A percentile compares a stretch with the other conserved stretches of the same genome.
Conservation (phyloP, 1,139 yeast genomes). For the Yamadazyma epiphylla region DNA sequence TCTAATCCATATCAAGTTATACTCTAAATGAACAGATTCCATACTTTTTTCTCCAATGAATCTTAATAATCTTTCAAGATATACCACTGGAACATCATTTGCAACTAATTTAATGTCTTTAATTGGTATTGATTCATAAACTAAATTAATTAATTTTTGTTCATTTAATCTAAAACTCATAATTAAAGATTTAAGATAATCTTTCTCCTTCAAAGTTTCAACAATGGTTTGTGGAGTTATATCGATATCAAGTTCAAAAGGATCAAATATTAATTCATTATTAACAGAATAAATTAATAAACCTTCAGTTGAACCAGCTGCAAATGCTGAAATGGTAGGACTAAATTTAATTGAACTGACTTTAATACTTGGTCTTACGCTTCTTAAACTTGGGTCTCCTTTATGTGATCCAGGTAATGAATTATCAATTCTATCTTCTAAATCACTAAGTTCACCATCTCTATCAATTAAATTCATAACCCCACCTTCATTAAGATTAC, state of each 20-base stretch:
- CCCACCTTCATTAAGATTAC: slow-evolving; percentile 84
- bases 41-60: slow-evolving; percentile 70
- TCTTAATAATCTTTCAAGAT: slow-evolving; percentile 61
- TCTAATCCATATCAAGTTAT: slow-evolving; percentile 77
- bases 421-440: slow-evolving; percentile 75
- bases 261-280: slow-evolving; percentile 76
- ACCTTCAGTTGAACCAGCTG: slow-evolving; percentile 96
- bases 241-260: slow-evolving; percentile 91
- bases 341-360: slow-evolving; percentile 77
- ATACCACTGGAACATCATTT: slow-evolving; percentile 69
- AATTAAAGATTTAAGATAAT: slow-evolving; percentile 75
- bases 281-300: slow-evolving; percentile 78
- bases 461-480: slow-evolving; percentile 78
- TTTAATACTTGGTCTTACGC: slow-evolving; percentile 74
- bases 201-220: slow-evolving; percentile 61
- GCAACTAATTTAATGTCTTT: slow-evolving; percentile 66
- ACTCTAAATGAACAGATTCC: slow-evolving; percentile 85
- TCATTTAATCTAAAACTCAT: slow-evolving; percentile 96
- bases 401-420: slow-evolving; percentile 84
- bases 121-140: slow-evolving; percentile 76
- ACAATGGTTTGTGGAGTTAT: slow-evolving; percentile 78
- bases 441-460: slow-evolving; percentile 81
- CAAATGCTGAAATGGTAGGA: slow-evolving; percentile 88
- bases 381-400: slow-evolving; percentile 83
- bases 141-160: slow-evolving; percentile 61